Evolutionary conservation across 768 basidiomycete species (phyloP).

Genomic region (Mycena amicta): DNA sequence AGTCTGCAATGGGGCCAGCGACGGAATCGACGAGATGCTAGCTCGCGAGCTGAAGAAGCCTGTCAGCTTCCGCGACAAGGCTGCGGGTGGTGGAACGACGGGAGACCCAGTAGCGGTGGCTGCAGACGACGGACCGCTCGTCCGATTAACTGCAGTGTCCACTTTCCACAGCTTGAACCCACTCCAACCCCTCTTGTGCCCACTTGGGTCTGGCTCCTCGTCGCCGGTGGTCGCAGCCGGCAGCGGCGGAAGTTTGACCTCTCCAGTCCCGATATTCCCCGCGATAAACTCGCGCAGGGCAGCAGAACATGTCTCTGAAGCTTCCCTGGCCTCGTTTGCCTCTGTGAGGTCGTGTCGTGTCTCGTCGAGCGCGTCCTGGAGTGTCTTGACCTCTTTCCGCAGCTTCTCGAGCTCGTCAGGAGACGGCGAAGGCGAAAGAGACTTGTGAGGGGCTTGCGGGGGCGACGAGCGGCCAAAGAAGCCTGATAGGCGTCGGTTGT

Average conservation of each 20-base stretch:
- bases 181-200: conserved; percentile 47
- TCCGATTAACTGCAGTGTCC: conserved; percentile 33
- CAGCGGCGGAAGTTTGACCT: conserved; percentile 43
- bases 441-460: conserved; percentile 36
- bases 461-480: conserved; percentile 56
- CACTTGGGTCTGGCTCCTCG: conserved; percentile 36
- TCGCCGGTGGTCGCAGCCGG: conserved; percentile 43
- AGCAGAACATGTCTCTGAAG: conserved; percentile 82
- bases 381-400: conserved; percentile 56
- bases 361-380: conserved; percentile 64
- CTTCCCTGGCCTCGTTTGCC: conserved; percentile 81
- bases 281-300: conserved; percentile 83
- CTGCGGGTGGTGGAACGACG: conserved; percentile 30
- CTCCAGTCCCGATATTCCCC: conserved; percentile 57
- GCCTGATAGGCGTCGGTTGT: conserved; percentile 49
- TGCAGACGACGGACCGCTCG: conserved; percentile 29
- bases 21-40: conserved; percentile 50
- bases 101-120: conserved; percentile 31
- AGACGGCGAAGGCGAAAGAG: conserved; percentile 29
- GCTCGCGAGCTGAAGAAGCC: conserved; percentile 67
- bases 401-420: conserved; percentile 56
- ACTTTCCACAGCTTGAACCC: conserved; percentile 73
- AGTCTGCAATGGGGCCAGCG: conserved; percentile 33
- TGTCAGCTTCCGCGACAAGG: conserved; percentile 64
- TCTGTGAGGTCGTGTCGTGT: conserved; percentile 72